These are phyloP conservation scores for Trichoderma sp. DNA, from an alignment of 2,329 filamentous ascomycete genomes.

Conservation along the genomic window DNA sequence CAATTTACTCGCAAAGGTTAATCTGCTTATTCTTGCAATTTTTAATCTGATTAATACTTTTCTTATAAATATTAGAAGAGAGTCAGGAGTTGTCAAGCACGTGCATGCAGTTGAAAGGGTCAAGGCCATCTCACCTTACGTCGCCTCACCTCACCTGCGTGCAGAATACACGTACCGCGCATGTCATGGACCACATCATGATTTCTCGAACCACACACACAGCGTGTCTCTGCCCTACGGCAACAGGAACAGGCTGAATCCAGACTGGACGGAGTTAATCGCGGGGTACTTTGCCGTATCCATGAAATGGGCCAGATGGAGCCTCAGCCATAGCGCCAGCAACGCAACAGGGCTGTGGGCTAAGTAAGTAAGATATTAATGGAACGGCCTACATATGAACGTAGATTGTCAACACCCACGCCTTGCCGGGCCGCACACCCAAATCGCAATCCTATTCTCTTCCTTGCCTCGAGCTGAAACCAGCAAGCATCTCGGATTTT, in stretches of 20 bases:
- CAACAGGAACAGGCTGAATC: slow-evolving; percentile 1
- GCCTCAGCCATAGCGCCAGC: background rate
- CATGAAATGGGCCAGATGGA: background rate
- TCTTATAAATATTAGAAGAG: background rate
- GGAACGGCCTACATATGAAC: background rate
- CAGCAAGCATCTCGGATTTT: background rate
- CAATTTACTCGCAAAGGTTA: background rate
- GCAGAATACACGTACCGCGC: background rate
- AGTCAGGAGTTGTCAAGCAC: background rate
- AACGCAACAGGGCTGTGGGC: background rate
- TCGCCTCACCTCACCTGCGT: background rate
- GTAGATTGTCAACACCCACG: background rate
- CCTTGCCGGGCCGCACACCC: background rate
- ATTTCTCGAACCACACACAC: background rate
- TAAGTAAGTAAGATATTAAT: background rate
- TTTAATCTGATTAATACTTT: background rate
- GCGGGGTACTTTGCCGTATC: background rate
- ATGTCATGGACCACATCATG: background rate
- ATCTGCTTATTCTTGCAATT: background rate
- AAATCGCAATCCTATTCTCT: background rate
- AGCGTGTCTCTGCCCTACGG: slow-evolving; percentile 3
- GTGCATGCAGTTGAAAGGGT: background rate
- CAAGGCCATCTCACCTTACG: background rate
- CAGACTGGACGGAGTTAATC: background rate
- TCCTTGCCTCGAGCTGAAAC: background rate